A percentile compares a stretch with the other conserved stretches of the same genome.
These are phyloP conservation scores for Coemansia sp. DNA, from an alignment of 192 early-diverging fungal species.

Conservation along the genomic window DNA sequence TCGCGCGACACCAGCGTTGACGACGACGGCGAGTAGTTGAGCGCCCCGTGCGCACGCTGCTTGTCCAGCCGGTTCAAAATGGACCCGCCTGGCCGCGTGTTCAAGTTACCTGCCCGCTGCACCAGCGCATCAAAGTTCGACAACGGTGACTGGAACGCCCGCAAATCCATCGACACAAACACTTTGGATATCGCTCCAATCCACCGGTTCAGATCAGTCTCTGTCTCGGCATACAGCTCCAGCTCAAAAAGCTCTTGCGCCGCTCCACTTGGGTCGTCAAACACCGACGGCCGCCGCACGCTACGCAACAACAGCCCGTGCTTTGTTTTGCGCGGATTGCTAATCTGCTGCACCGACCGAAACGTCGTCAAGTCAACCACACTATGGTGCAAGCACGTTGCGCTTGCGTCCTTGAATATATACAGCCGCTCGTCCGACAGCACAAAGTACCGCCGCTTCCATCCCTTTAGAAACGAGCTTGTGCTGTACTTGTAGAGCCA, in stretches of 20 bases:
- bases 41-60: constrained; percentile 4
- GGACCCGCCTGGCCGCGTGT: constrained; percentile 33
- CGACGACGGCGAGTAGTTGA: constrained; percentile 27
- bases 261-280: constrained; percentile 26
- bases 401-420: constrained; percentile 39
- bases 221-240: constrained; percentile 46
- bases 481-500: constrained; percentile 52
- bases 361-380: constrained; percentile 45
- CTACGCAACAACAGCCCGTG: constrained; percentile 42
- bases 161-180: constrained; percentile 52
- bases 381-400: constrained; percentile 16
- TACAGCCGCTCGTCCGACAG: constrained; percentile 52
- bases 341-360: constrained; percentile 43
- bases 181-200: constrained; percentile 45
- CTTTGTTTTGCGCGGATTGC: constrained; percentile 44
- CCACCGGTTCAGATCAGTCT: constrained; percentile 37
- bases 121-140: constrained; percentile 52
- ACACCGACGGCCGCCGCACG: constrained; percentile 43
- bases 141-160: constrained; percentile 48
- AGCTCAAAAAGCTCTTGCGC: constrained; percentile 43
- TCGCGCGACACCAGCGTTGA: constrained; percentile 26
- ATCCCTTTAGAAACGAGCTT: constrained; percentile 33
- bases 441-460: constrained; percentile 49
- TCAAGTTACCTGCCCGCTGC: constrained; percentile 38
- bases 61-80: constrained; percentile 46